Base-by-base conservation (phyloP, 2,329 filamentous ascomycete species). In the Westerdykella aurantiaca region DNA sequence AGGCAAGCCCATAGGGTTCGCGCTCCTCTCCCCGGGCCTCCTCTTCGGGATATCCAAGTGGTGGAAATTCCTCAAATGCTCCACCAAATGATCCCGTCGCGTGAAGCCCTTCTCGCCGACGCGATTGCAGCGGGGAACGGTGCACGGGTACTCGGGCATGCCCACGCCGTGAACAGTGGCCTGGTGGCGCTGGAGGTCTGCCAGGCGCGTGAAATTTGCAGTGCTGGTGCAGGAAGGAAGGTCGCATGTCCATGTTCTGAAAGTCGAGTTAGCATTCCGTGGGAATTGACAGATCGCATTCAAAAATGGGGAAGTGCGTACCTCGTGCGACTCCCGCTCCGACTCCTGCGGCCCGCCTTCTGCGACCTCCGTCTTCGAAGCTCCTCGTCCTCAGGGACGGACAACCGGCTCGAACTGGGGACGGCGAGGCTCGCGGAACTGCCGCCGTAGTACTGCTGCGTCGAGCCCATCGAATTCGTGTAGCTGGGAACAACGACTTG, bases 21-120 rank as follows among this genome's bases (percentile, higher is more conserved):
- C 61, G 10, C 49, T 56, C 4, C 61, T 51, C 50, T 66, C 61
- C 7, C 61, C 61, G 4, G 61, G 58, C 39, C 49, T 48, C 25
- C 63, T 50, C 54, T 72, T 72, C 14, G 67, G 68, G 34, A 72
- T 68, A 39, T 75, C 67, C 37, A 72, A 59, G 43, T 74, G 70
- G 55, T 82, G 79, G 47, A 73, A 78, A 35, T 75, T 75, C 41
- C 79, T 66, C 41, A 77, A 58, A 57, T 82, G 79, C 54, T 81
- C 79, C 33, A 69, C 69, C 34, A 80, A 65, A 54, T 82, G 79
- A 53, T 82, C 79, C 41, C 72, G 68, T 5, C 79, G 69, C 4
- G 74, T 74, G 53, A 81, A 82, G 0, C 77, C 78, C 46, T 63
- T 64, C 35, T 60, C 54, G 18, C 52, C 60, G 1, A 64, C 47